A percentile compares a stretch with the other conserved stretches of the same genome.
These are phyloP conservation scores for Fusarium ramigenum DNA, from an alignment of 2,329 filamentous ascomycete genomes.

Conservation along the genomic window DNA sequence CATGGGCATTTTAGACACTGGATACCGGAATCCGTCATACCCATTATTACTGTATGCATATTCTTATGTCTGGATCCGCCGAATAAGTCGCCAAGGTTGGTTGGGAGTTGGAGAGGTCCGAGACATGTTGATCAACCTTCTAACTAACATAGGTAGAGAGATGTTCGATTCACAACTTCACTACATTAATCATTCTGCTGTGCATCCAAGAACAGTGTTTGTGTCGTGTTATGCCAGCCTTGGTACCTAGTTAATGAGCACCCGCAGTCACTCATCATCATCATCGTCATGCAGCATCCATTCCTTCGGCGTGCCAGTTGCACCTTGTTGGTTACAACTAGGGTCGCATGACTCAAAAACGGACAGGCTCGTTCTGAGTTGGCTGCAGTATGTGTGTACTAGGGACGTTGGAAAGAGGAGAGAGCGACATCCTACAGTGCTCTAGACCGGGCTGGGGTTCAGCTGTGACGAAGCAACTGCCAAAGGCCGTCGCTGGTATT, in stretches of 20 bases:
- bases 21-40: conserved; percentile 1
- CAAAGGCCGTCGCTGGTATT: not conserved
- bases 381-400: not conserved
- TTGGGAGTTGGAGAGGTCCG: not conserved
- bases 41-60: not conserved
- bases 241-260: not conserved
- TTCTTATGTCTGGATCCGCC: not conserved
- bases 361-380: not conserved
- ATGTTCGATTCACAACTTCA: not conserved
- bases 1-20: not conserved
- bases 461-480: not conserved
- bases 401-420: conserved; percentile 1
- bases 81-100: not conserved
- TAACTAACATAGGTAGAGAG: not conserved
- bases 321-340: conserved; percentile 27
- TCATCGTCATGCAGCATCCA: conserved; percentile 8
- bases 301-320: conserved; percentile 1
- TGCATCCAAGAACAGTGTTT: not conserved
- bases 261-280: not conserved
- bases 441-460: conserved; percentile 15
- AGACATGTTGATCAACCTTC: not conserved
- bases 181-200: not conserved
- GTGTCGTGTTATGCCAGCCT: not conserved
- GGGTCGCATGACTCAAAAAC: conserved; percentile 17
- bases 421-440: conserved; percentile 8